Evolutionary conservation across 805 yeast genomes (phyloP).

Genomic region (Priceomyces carsonii): DNA sequence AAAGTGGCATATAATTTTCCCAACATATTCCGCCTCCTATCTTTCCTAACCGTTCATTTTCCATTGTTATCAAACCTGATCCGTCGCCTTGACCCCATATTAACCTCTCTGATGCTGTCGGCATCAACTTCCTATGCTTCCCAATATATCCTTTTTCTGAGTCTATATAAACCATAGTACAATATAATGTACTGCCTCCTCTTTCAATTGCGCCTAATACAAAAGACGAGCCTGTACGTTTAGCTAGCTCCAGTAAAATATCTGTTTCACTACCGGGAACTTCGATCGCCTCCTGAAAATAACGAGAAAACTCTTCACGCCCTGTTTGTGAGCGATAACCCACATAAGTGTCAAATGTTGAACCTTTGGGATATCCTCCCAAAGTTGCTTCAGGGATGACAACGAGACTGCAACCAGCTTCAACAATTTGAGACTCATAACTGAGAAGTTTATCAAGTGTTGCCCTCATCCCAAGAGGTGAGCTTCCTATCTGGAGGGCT

Average conservation of each 20-base stretch:
- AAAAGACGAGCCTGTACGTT: slow-evolving; percentile 32
- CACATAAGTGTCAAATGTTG: slow-evolving; percentile 41
- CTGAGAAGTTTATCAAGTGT: slow-evolving; percentile 39
- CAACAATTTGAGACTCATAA: slow-evolving; percentile 35
- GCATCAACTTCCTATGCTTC: slow-evolving; percentile 45
- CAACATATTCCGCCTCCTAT: slow-evolving; percentile 52
- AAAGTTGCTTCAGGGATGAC: slow-evolving; percentile 48
- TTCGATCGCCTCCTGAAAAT: slow-evolving; percentile 32
- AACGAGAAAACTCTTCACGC: slow-evolving; percentile 37
- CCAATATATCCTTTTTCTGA: slow-evolving; percentile 33
- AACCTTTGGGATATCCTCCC: slow-evolving; percentile 51
- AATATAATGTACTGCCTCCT: slow-evolving; percentile 36
- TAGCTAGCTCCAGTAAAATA: slow-evolving; percentile 31
- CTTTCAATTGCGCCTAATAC: slow-evolving; percentile 44
- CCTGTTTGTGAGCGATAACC: slow-evolving; percentile 45
- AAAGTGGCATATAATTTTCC: slow-evolving; percentile 42
- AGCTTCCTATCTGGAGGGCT: slow-evolving; percentile 45
- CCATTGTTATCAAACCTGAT: slow-evolving; percentile 40
- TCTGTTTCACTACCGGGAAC: slow-evolving; percentile 38
- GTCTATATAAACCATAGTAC: slow-evolving; percentile 42
- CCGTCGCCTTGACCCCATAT: slow-evolving; percentile 52
- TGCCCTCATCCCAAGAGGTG: slow-evolving; percentile 34
- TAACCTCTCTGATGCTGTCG: slow-evolving; percentile 46
- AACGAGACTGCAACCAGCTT: slow-evolving; percentile 32
- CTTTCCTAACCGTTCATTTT: slow-evolving; percentile 26